Evolutionary conservation across 768 basidiomycete genomes (phyloP).

Genomic region (Ephemerocybe angulata): DNA sequence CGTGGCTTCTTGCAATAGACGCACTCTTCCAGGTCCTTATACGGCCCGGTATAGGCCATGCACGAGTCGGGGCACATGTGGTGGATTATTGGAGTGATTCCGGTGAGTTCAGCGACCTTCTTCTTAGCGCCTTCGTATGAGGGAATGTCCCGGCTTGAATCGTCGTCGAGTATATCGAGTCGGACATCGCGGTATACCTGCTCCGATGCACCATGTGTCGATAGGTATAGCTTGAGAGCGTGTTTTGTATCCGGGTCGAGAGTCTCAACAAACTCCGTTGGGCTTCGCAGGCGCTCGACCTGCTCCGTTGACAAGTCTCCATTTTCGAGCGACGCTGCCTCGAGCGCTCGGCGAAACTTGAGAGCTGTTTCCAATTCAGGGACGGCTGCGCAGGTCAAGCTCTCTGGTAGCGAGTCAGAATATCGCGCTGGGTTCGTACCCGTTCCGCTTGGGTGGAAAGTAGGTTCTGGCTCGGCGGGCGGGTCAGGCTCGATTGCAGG

Average conservation of each 20-base stretch:
- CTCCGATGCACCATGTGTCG: conserved; percentile 5
- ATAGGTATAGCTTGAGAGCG: conserved; percentile 10
- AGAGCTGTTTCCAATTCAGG: background rate
- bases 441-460: too few species aligned
- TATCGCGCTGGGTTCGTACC: background rate
- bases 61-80: conserved; percentile 18
- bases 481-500: too few species aligned
- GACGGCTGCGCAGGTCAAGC: background rate
- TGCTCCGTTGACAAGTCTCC: conserved; percentile 15
- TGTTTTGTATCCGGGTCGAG: conserved; percentile 12
- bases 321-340: conserved; percentile 24
- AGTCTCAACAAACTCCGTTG: conserved; percentile 7
- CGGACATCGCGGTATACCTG: background rate
- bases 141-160: conserved; percentile 13
- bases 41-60: conserved; percentile 18
- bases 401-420: background rate
- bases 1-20: conserved; percentile 21
- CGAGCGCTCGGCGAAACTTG: background rate
- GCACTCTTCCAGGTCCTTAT: conserved; percentile 17
- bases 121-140: conserved; percentile 27
- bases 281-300: conserved; percentile 24
- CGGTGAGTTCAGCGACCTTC: conserved; percentile 12
- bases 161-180: background rate
- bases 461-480: too few species aligned
- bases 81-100: conserved; percentile 11